Base-by-base conservation (phyloP, 768 basidiomycete genomes). In the Leccinum disarticulatum region DNA sequence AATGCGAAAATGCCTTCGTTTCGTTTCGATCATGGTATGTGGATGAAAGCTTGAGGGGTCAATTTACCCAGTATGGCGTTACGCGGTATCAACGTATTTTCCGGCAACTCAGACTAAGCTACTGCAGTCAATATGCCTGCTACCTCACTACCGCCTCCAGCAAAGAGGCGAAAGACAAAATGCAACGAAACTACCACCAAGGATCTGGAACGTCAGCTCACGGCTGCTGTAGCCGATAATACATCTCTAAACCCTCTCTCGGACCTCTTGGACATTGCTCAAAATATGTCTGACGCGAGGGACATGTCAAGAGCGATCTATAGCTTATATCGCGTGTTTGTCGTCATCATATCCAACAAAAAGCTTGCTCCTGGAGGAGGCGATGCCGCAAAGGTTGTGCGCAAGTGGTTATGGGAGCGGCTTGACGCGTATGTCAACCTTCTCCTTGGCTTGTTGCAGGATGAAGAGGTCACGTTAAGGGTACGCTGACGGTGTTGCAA, bases 311-410 rank as follows among this genome's bases (percentile, higher is more conserved):
- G 90, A 70, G 87, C 83, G 2, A 81, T 94, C 17, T 96, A 93
- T 74, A 87, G 93, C 1, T 72, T 90, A 6, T 95, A 96, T 71
- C 77, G 95, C 41, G 79, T 88, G 13, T 94, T 93, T 69, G 83
- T 90, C 9, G 64, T 80, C 22, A 74, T 91, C 36, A 80, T 93
- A 52, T 71, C 79, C 3, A 79, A 79, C 31, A 83, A 86, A 3
- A 84, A 86, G 62, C 75, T 93, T 14, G 77, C 77, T 36, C 56
- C 75, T 35, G 76, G 77, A 28, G 79, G 78, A 15, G 77, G 83
- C 35, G 86, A 84, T 28, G 82, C 81, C 15, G 81, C 83, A 43
- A 79, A 78, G 60, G 70, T 78, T 11, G 90, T 94, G 7, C 84
- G 87, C 62, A 77, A 79, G 27, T 98, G 95, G 95, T 75, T 95